Evolutionary conservation across 306 rosid species (phyloP).

Genomic region (Lathyrus oleraceus): DNA sequence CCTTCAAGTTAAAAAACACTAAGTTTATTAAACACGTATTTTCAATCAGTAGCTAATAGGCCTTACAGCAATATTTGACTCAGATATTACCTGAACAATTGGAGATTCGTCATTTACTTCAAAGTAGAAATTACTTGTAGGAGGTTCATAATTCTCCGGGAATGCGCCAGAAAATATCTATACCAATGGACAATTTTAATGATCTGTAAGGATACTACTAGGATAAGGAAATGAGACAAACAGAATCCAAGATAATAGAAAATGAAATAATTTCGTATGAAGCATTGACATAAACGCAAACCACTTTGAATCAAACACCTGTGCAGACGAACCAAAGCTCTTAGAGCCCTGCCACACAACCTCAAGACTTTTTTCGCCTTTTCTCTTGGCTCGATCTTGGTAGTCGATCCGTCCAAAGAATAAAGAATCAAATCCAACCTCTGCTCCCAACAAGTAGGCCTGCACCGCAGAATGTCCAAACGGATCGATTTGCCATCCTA

Average conservation of each 20-base stretch:
- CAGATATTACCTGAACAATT: constrained; percentile 60
- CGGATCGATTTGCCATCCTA: constrained; percentile 92
- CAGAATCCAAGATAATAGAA: not conserved
- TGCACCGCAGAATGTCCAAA: constrained; percentile 93
- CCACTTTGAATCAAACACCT: constrained; percentile 47
- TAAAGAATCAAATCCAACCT: constrained; percentile 79
- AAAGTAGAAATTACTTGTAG: constrained; percentile 57
- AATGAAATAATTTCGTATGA: not conserved
- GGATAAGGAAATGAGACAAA: constrained; percentile 17
- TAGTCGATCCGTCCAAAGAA: constrained; percentile 83
- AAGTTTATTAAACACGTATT: constrained; percentile 16
- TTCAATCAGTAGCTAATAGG: constrained; percentile 8
- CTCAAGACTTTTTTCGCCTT: constrained; percentile 70
- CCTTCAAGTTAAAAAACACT: constrained; percentile 49
- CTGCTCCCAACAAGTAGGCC: constrained; percentile 77
- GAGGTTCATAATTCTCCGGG: constrained; percentile 80
- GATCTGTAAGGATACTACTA: not conserved
- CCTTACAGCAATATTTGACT: constrained; percentile 22
- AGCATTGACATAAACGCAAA: not conserved
- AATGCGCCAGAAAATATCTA: constrained; percentile 78
- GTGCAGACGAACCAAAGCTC: constrained; percentile 72
- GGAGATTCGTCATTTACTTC: constrained; percentile 67
- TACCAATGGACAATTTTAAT: constrained; percentile 20
- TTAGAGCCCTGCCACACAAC: constrained; percentile 80
- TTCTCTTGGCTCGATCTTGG: constrained; percentile 78